Base-by-base conservation (phyloP, 192 early-diverging fungal species). In the Dissophora ornata region DNA sequence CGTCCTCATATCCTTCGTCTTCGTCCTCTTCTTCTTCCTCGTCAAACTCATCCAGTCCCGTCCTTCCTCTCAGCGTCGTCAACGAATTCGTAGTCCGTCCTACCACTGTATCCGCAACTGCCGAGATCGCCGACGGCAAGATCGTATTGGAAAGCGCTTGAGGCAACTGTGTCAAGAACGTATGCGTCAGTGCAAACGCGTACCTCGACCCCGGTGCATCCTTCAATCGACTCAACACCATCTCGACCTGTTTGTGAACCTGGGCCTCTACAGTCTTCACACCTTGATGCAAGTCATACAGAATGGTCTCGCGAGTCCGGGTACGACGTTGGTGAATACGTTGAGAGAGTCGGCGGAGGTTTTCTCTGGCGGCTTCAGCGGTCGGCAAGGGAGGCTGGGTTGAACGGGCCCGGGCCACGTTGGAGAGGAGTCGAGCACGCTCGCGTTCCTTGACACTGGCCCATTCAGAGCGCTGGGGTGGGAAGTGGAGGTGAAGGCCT, bases 241-340 rank as follows among this genome's bases (percentile, higher is more conserved):
- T 75, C n/a, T 75, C 71, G 34, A 75, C 71, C 19, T 75, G 71
- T 22, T 75, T 75, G 4, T 67, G 71, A 12, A 75, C 63, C n/a
- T 75, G 71, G 15, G 71, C 71, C 21, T 75, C 71, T 6, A 75
- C 71, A 9, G 57, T 61, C 36, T 75, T 75, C 4, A 75, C 71
- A 10, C 71, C 71, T 15, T 74, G 62, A 60, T 74, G 71, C 5
- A 74, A 42, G 26, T 74, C 62, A 15, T 59, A 74, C 7, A 74
- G 34, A 34, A 74, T 74, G 12, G 71, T 74, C 22, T 74, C 71
- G 9, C 71, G 62, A 16, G 71, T 50, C 34, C 71, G 55, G 1
- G 71, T 74, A 0, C 71, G 62, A 13, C 71, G 55, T 40, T 74
- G 71, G 22, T 74, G 62, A 10, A 74, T 58, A 18, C 71, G 25